These are phyloP conservation scores for Ophiostoma sp. DNA, from an alignment of 2,329 filamentous ascomycete species.

Conservation along the genomic window DNA sequence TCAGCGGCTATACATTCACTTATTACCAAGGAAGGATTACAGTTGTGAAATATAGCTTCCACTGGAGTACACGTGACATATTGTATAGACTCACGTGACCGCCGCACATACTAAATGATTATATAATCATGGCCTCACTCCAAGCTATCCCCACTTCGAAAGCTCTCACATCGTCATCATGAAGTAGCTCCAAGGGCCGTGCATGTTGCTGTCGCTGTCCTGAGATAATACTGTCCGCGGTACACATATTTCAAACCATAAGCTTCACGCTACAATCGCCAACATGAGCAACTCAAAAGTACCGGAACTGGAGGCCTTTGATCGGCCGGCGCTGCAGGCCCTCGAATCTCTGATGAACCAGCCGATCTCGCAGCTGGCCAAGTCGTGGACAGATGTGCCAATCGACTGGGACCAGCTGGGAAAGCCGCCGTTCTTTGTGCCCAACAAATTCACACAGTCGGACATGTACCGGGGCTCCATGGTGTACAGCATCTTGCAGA, in stretches of 20 bases:
- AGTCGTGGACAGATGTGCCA: constrained; percentile 21
- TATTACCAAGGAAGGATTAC: neutral
- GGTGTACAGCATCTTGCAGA: constrained; percentile 18
- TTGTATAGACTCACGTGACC: neutral
- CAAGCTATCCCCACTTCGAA: neutral
- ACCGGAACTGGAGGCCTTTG: neutral
- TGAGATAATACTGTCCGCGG: neutral
- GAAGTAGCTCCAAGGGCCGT: neutral
- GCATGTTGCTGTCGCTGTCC: neutral
- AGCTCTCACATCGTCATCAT: constrained; percentile 12
- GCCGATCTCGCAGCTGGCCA: constrained; percentile 18
- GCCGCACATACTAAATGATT: neutral
- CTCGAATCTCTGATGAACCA: neutral
- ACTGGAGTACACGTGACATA: neutral
- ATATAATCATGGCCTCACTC: neutral
- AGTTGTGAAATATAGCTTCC: neutral
- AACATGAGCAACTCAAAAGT: neutral
- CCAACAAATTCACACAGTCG: neutral
- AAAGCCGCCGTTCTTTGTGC: constrained; percentile 23
- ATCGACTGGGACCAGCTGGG: constrained; percentile 26
- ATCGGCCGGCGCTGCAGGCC: neutral
- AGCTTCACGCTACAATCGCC: neutral
- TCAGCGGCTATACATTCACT: neutral
- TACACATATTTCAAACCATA: neutral
- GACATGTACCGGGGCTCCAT: constrained; percentile 17